Percentiles rank a stretch among this genome's conserved stretches.
phyloP scores from a whole-genome alignment of 2,329 filamentous ascomycete genomes.

The Diaporthe longicolla region DNA sequence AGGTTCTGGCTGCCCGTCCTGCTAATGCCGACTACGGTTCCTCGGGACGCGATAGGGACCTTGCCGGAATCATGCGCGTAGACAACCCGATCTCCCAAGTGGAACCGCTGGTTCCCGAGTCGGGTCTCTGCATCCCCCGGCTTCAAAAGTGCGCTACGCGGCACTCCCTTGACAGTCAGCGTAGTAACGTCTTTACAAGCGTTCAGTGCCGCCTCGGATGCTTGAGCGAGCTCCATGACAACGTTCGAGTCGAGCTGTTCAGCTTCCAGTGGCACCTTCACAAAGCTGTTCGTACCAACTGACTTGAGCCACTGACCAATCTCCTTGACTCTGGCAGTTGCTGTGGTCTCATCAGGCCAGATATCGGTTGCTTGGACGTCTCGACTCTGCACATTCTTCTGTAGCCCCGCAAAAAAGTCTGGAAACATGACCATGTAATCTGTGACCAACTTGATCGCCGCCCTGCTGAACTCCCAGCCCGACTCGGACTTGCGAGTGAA shows the following conservation, averaged over 20 bases:
- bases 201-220: conserved; percentile 74
- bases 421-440: conserved; percentile 96
- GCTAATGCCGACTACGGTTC: conserved; percentile 95
- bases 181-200: conserved; percentile 24
- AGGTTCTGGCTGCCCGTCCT: conserved; percentile 86
- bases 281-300: conserved; percentile 91
- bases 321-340: conserved; percentile 88
- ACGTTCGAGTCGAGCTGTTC: conserved; percentile 95
- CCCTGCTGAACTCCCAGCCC: conserved; percentile 96
- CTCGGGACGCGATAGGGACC: conserved; percentile 91
- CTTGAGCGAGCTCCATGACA: conserved; percentile 83
- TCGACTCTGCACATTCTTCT: conserved; percentile 86
- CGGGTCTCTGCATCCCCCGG: conserved; percentile 97
- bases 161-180: conserved; percentile 76
- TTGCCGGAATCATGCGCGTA: conserved; percentile 95
- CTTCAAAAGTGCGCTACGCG: conserved; percentile 88
- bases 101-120: conserved; percentile 86
- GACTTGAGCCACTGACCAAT: conserved; percentile 94
- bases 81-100: conserved; percentile 89
- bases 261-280: conserved; percentile 95
- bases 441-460: conserved; percentile 83
- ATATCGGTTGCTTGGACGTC: conserved; percentile 89
- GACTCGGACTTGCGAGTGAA: conserved; percentile 89
- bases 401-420: conserved; percentile 92
- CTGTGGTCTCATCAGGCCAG: conserved; percentile 80